A percentile compares a stretch with the other conserved stretches of the same genome.
phyloP scores from a whole-genome alignment of 371 early-diverging fungal genomes.

The Rhizomucor miehei region DNA sequence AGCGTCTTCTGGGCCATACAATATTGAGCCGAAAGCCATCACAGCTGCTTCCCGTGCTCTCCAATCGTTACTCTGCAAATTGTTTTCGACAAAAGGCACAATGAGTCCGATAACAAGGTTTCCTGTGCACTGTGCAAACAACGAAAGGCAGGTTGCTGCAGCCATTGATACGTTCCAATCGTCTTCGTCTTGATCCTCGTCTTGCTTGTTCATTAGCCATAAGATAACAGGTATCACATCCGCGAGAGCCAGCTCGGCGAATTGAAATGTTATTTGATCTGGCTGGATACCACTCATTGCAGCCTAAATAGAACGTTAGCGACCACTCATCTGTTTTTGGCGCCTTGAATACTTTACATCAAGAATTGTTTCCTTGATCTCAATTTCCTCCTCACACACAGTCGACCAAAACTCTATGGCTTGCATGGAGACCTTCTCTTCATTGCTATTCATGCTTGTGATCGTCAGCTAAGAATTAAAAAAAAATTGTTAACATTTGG shows the following conservation, averaged over 20 bases:
- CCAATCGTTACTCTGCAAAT: constrained; percentile 88
- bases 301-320: constrained; percentile 40
- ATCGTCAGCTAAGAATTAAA: constrained; percentile 68
- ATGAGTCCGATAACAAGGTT: constrained; percentile 77
- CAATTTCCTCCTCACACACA: constrained; percentile 93
- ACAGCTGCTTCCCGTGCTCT: constrained; percentile 93
- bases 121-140: constrained; percentile 81
- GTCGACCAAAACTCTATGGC: constrained; percentile 99
- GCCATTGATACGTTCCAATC: constrained; percentile 98
- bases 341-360: constrained; percentile 20
- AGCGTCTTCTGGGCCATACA: constrained; percentile 84
- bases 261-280: constrained; percentile 62
- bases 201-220: constrained; percentile 86
- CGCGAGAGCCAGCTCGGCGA: constrained; percentile 73
- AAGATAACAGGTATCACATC: constrained; percentile 88
- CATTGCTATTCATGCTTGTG: constrained; percentile 78
- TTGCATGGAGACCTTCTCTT: constrained; percentile 87
- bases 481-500: constrained; percentile 2
- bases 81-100: constrained; percentile 85
- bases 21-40: constrained; percentile 96
- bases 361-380: constrained; percentile 52
- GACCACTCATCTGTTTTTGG: too few relatives aligned
- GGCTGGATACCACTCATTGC: constrained; percentile 51
- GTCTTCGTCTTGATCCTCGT: constrained; percentile 96
- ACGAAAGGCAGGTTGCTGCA: constrained; percentile 90